These are phyloP conservation scores for Eimeria falciformis DNA, from an alignment of 169 alveolate species.

Conservation along the genomic window DNA sequence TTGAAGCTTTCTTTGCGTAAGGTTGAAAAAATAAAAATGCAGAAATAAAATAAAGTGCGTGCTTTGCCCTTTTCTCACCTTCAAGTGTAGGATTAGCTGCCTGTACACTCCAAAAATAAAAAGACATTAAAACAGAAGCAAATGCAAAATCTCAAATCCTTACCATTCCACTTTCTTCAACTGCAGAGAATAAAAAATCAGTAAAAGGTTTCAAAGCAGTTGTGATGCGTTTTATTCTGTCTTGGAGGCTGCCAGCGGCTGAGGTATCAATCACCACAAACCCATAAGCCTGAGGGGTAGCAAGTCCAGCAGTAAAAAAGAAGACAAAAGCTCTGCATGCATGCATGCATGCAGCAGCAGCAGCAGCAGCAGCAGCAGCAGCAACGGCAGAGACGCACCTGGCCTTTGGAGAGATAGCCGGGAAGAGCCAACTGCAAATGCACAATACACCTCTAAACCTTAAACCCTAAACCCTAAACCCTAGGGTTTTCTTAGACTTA, in stretches of 20 bases:
- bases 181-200: not conserved
- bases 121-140: too few relatives aligned
- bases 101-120: not conserved
- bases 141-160: not conserved
- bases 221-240: slow-evolving; percentile 7
- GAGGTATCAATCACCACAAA: slow-evolving; percentile 22
- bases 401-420: slow-evolving; percentile 37
- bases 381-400: not conserved
- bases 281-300: slow-evolving; percentile 5
- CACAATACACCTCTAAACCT: not conserved
- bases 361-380: too few relatives aligned
- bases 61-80: not conserved
- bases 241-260: slow-evolving; percentile 24
- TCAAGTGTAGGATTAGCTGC: not conserved
- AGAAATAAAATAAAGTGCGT: not conserved
- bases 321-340: not conserved
- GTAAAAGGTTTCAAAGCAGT: not conserved
- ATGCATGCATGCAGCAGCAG: not conserved
- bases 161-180: slow-evolving; percentile 9
- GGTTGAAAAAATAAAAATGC: not conserved
- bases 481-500: not conserved
- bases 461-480: not conserved
- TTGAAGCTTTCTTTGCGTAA: not conserved
- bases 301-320: not conserved
- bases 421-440: not conserved